Evolutionary conservation across 2,329 filamentous ascomycete genomes (phyloP), one percentile per base, ranked within the genome.

Genomic region (Diaporthe eres): DNA sequence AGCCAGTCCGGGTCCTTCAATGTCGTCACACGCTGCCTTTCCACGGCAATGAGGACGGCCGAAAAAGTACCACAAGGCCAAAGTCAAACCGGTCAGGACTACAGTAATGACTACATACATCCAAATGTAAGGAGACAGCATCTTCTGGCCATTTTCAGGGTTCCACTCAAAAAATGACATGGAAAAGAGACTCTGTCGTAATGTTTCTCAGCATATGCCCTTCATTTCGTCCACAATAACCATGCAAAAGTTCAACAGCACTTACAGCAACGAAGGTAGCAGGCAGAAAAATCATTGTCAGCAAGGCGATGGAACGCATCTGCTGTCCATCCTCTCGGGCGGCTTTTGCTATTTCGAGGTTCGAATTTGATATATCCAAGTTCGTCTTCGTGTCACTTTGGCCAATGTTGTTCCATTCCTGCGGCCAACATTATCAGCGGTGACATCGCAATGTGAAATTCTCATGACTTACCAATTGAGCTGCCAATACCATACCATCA

Each of bases 191-290:
- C 53, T 57, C 53, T 25, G 25, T 25, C 25, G 25, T 25, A 25
- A 25, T 25, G 25, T 25, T 25, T 25, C 25, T 25, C 25, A 25
- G 25, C 25, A 25, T 25, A 25, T 25, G 25, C 25, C 25, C 25
- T 25, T 25, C 25, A 25, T 25, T 25, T 25, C 25, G 25, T 25
- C 25, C 25, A 25, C 25, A 25, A 25, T 25, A 25, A 25, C 25
- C 25, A 25, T 25, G 25, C 25, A 25, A 25, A 25, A 25, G 25
- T 25, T 25, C 25, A 25, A 25, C 25, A 25, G 25, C 25, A 25
- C 42, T 68, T 68, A 68, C 63, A 31, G 63, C 63, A 51, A 68
- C 42, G 25, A 68, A 68, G 63, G 63, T 68, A 31, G 63, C 63
- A 22, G 63, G 63, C 2, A 68, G 63, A 4, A 68, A 68, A 1